Percentiles rank a stretch among this genome's conserved stretches.
Evolutionary conservation across 1,139 yeast genomes (phyloP).

Genomic region (Arxiozyma telluris): DNA sequence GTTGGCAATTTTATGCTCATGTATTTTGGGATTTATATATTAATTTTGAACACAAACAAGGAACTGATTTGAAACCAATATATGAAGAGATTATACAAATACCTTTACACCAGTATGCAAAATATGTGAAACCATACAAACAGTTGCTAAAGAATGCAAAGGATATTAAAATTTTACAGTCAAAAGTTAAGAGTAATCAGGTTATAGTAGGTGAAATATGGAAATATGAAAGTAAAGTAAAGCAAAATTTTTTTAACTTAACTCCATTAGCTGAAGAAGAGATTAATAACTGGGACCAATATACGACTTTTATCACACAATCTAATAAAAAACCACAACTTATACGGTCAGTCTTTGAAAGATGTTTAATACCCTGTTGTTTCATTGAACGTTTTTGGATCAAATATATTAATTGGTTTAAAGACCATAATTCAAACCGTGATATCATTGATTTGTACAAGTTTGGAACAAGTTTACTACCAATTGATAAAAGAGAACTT

Average conservation of each 20-base stretch:
- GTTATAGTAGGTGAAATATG: conserved; percentile 46
- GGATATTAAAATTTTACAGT: conserved; percentile 22
- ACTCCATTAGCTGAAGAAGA: conserved; percentile 34
- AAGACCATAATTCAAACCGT: conserved; percentile 5
- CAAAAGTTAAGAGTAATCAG: conserved; percentile 41
- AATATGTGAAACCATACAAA: conserved; percentile 45
- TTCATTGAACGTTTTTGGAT: conserved; percentile 47
- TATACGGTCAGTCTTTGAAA: conserved; percentile 42
- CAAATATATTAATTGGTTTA: conserved; percentile 41
- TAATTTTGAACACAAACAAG: conserved; percentile 36
- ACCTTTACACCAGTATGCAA: conserved; percentile 66
- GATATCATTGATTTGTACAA: conserved; percentile 14
- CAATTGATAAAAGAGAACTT: conserved; percentile 12
- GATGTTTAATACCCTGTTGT: conserved; percentile 54
- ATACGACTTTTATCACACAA: conserved; percentile 38
- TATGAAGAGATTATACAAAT: conserved; percentile 39
- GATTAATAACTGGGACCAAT: conserved; percentile 41
- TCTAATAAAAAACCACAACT: conserved; percentile 9
- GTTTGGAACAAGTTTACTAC: conserved; percentile 16
- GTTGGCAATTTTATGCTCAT: conserved; percentile 52
- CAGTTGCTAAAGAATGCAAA: conserved; percentile 32
- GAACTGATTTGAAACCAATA: conserved; percentile 31
- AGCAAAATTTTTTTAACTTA: conserved; percentile 39
- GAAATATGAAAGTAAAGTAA: conserved; percentile 50
- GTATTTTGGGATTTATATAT: conserved; percentile 58